Conservation (phyloP, 2,329 filamentous ascomycete species). For the Botrytis aclada region DNA sequence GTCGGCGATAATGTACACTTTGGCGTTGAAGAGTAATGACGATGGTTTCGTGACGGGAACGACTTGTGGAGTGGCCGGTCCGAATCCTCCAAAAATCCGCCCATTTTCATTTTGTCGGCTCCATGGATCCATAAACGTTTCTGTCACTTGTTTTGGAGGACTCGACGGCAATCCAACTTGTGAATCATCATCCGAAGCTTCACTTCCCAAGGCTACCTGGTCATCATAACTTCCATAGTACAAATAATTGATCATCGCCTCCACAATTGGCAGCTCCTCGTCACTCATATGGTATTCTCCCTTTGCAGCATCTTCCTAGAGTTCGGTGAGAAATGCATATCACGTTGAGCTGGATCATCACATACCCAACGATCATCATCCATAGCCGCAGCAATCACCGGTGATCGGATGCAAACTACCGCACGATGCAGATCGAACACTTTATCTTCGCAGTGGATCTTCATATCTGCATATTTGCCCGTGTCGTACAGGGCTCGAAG, state of each 20-base stretch:
- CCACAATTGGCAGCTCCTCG: slow-evolving; percentile 67
- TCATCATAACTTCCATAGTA: slow-evolving; percentile 45
- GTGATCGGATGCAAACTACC: slow-evolving; percentile 28
- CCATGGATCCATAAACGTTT: background rate
- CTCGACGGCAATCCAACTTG: background rate
- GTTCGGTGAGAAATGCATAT: background rate
- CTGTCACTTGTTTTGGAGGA: background rate
- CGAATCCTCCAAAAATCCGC: background rate
- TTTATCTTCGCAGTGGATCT: slow-evolving; percentile 23
- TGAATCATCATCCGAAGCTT: background rate
- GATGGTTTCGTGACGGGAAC: background rate
- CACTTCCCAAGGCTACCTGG: background rate
- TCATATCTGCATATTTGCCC: slow-evolving; percentile 27
- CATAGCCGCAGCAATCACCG: slow-evolving; percentile 24
- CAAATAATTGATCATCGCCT: slow-evolving; percentile 74
- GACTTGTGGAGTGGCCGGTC: background rate
- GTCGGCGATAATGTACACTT: slow-evolving; percentile 28
- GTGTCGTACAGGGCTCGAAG: slow-evolving; percentile 14
- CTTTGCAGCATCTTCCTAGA: slow-evolving; percentile 9
- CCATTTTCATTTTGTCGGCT: background rate
- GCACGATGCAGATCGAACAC: slow-evolving; percentile 25
- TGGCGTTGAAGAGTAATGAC: slow-evolving; percentile 21
- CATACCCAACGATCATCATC: slow-evolving; percentile 25
- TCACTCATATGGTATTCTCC: slow-evolving; percentile 52
- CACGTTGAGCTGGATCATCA: background rate